Evolutionary conservation across 257 asterid genomes (phyloP).

Genomic region (Fraxinus americana): DNA sequence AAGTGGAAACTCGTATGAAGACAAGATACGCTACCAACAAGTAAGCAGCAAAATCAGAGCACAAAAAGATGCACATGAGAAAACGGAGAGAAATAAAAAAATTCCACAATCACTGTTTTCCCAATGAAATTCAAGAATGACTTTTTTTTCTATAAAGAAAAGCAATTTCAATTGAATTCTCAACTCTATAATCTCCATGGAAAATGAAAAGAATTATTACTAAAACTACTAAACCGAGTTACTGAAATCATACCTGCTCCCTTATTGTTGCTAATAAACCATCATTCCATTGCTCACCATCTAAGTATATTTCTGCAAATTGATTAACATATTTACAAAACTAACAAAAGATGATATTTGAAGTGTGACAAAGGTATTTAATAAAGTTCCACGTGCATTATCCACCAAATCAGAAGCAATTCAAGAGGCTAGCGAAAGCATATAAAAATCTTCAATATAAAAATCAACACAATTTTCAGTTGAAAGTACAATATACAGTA

Average conservation of each 20-base stretch:
- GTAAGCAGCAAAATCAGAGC: constrained; percentile 1
- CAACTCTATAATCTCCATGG: constrained; percentile 1
- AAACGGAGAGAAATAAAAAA: not conserved
- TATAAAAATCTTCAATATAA: not conserved
- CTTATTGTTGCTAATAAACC: constrained; percentile 91
- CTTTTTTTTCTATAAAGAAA: constrained; percentile 11
- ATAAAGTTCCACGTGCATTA: not conserved
- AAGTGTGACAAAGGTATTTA: not conserved
- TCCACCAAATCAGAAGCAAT: not conserved
- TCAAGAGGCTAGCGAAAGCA: not conserved
- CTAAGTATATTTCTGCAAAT: constrained; percentile 78
- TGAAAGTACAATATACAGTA: not conserved
- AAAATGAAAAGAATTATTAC: constrained; percentile 19
- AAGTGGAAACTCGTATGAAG: constrained; percentile 14
- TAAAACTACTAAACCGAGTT: constrained; percentile 13
- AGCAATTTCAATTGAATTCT: not conserved
- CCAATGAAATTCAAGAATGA: not conserved
- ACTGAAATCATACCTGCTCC: constrained; percentile 73
- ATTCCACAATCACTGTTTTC: not conserved
- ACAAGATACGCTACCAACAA: not conserved
- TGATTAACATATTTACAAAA: constrained; percentile 29
- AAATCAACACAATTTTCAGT: not conserved
- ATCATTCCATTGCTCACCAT: constrained; percentile 98
- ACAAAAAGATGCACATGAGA: not conserved
- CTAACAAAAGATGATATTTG: constrained; percentile 16